Percentiles rank a stretch among this genome's conserved stretches.
These are phyloP conservation scores for Crithidia brevicula DNA, from an alignment of 208 protist species.

Conservation along the genomic window DNA sequence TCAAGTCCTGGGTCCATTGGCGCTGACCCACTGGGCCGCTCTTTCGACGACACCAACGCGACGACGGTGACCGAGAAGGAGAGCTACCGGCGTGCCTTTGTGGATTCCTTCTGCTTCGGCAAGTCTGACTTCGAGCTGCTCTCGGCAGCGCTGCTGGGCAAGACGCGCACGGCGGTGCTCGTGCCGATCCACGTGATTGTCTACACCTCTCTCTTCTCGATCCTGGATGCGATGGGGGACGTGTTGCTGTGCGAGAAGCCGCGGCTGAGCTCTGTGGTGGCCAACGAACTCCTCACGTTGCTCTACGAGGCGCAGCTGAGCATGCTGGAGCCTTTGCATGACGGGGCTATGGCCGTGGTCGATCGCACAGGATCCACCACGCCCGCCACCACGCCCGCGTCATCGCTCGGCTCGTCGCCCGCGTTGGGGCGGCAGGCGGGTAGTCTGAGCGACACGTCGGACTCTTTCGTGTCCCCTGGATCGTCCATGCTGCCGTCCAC, in stretches of 20 bases:
- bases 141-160: conserved; percentile 21
- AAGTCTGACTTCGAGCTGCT: conserved; percentile 32
- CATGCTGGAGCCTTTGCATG: conserved; percentile 42
- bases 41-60: conserved; percentile 11
- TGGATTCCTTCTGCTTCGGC: conserved; percentile 51
- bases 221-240: conserved; percentile 43
- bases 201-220: conserved; percentile 51
- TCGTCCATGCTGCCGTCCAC: conserved; percentile 8
- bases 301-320: conserved; percentile 56
- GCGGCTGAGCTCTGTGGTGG: conserved; percentile 51
- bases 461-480: conserved; percentile 6
- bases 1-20: conserved; percentile 1
- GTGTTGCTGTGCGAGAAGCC: conserved; percentile 56
- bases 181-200: conserved; percentile 59
- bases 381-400: background rate
- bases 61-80: conserved; percentile 21
- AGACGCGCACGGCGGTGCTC: conserved; percentile 17
- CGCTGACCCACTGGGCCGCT: conserved; percentile 10
- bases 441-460: background rate
- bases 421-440: background rate
- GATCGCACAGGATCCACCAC: conserved; percentile 19
- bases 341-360: conserved; percentile 27
- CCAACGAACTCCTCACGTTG: conserved; percentile 58
- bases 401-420: background rate
- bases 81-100: conserved; percentile 45